Conservation (phyloP, 352 stramenopile species). For the Hyaloperonospora arabidopsidis region DNA sequence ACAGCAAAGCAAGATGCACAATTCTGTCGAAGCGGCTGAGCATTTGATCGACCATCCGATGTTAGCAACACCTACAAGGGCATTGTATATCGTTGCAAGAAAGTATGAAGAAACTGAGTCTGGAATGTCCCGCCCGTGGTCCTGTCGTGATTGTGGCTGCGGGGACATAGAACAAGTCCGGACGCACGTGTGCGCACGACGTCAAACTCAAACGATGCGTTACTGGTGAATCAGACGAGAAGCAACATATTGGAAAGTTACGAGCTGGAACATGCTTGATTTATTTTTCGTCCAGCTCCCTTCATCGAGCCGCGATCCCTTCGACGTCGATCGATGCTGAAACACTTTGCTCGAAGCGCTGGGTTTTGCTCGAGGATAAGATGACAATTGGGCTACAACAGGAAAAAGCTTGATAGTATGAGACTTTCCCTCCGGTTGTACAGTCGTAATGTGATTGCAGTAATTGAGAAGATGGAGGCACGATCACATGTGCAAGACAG, state of each 20-base stretch:
- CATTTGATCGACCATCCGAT: too few relatives aligned
- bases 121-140: constrained; percentile 10
- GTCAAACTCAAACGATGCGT: constrained; percentile 1
- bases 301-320: too few relatives aligned
- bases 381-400: constrained; percentile 39
- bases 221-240: constrained; percentile 6
- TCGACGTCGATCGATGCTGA: constrained; percentile 22
- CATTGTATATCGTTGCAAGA: too few relatives aligned
- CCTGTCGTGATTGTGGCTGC: constrained; percentile 32
- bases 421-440: constrained; percentile 46
- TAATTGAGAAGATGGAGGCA: constrained; percentile 21
- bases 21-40: too few relatives aligned
- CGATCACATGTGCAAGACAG: constrained; percentile 12
- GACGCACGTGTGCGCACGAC: constrained; percentile 36
- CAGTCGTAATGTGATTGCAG: constrained; percentile 43
- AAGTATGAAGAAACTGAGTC: too few relatives aligned
- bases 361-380: too few relatives aligned
- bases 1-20: too few relatives aligned
- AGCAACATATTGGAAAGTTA: constrained; percentile 22
- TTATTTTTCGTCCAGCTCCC: constrained; percentile 25
- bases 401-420: constrained; percentile 45
- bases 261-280: constrained; percentile 43
- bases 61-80: too few relatives aligned
- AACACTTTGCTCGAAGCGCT: constrained; percentile 27
- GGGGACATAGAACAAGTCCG: constrained; percentile 50